Evolutionary conservation across 495 filamentous ascomycete species (phyloP).

Genomic region (Neurospora tetraspora): DNA sequence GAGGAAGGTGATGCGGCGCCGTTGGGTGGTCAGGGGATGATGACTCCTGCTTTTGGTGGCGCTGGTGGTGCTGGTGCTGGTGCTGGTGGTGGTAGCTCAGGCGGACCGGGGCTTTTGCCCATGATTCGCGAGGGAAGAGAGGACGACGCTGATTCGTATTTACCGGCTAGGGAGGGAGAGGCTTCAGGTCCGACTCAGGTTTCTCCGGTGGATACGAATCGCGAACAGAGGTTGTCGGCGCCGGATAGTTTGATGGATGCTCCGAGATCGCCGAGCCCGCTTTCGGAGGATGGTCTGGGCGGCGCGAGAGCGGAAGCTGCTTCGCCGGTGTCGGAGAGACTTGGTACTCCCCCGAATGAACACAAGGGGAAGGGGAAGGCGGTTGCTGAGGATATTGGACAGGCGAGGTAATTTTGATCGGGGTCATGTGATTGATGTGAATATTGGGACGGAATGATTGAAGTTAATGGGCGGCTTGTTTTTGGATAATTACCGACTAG

Average conservation of each 20-base stretch:
- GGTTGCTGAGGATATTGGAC: not conserved
- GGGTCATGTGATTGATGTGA: too few relatives aligned
- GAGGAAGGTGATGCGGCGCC: not conserved
- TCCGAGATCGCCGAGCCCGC: not conserved
- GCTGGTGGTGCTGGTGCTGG: not conserved
- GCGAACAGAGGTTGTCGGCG: not conserved
- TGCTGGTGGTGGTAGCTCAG: not conserved
- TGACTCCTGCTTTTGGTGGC: not conserved
- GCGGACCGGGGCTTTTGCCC: not conserved
- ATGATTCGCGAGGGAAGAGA: not conserved
- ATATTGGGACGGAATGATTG: not conserved
- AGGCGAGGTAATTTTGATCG: not conserved
- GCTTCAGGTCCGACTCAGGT: not conserved
- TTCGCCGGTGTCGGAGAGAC: not conserved
- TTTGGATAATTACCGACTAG: not conserved
- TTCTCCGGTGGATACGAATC: not conserved
- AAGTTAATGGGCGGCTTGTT: not conserved
- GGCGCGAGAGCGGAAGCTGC: not conserved
- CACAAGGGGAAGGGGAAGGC: not conserved
- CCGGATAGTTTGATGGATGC: not conserved
- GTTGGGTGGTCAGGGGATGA: not conserved
- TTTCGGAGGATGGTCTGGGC: not conserved
- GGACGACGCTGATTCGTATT: not conserved
- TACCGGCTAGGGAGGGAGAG: not conserved
- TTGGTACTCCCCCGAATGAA: not conserved